Conservation (phyloP, 1,284 basidiomycete genomes). For the Trametes hirsuta region DNA sequence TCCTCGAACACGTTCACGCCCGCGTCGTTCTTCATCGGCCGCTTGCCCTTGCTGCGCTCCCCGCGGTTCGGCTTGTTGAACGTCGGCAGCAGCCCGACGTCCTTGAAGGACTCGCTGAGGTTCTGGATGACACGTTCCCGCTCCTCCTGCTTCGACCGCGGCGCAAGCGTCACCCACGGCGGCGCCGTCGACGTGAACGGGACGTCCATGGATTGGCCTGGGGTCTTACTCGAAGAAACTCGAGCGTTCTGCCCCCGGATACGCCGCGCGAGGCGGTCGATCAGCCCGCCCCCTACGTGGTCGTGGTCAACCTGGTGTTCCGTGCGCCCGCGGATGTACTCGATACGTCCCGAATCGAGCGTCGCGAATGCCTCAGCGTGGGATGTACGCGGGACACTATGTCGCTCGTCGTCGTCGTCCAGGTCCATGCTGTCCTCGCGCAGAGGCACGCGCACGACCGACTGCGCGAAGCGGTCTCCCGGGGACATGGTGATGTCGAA, state of each 20-base stretch:
- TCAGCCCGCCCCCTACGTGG: slow-evolving; percentile 27
- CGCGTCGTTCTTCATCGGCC: slow-evolving; percentile 30
- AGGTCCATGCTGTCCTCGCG: slow-evolving; percentile 34
- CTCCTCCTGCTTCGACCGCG: slow-evolving; percentile 65
- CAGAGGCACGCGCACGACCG: slow-evolving; percentile 10
- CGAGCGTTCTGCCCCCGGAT: slow-evolving; percentile 31
- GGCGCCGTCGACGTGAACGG: slow-evolving; percentile 42
- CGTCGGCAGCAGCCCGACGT: slow-evolving; percentile 74
- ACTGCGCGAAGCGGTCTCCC: slow-evolving; percentile 1
- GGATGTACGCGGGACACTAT: slow-evolving; percentile 55
- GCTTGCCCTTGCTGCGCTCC: slow-evolving; percentile 37
- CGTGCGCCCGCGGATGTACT: slow-evolving; percentile 46
- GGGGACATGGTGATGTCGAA: slow-evolving; percentile 18
- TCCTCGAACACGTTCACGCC: slow-evolving; percentile 57
- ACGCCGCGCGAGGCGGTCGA: slow-evolving; percentile 28
- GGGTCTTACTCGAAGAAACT: slow-evolving; percentile 22
- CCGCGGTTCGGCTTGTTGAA: slow-evolving; percentile 37
- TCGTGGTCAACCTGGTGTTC: slow-evolving; percentile 32
- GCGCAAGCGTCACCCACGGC: slow-evolving; percentile 70
- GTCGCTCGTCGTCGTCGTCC: slow-evolving; percentile 44
- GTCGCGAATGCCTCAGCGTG: slow-evolving; percentile 75
- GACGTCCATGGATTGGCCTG: slow-evolving; percentile 29
- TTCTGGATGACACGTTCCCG: slow-evolving; percentile 68
- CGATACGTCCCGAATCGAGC: slow-evolving; percentile 62
- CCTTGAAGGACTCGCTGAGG: slow-evolving; percentile 75